A percentile compares a stretch with the other conserved stretches of the same genome.
Evolutionary conservation across 441 rosid species (phyloP).

Genomic region (Brassica hybrid): DNA sequence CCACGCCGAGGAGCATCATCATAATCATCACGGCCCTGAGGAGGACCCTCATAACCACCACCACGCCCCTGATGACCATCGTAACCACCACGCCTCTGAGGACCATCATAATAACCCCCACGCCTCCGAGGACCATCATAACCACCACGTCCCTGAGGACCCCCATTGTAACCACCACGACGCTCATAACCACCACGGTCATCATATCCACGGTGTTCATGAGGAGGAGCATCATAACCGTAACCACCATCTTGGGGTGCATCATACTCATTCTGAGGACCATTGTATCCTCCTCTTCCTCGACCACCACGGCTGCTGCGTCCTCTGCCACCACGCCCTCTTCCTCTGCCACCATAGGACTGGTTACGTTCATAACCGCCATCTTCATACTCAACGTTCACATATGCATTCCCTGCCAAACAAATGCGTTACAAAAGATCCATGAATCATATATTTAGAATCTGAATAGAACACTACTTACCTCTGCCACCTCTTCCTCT

Average conservation of each 20-base stretch:
- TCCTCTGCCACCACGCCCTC: constrained; percentile 57
- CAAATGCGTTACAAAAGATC: background rate
- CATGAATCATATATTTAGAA: no score
- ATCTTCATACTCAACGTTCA: constrained; percentile 46
- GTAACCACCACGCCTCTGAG: background rate
- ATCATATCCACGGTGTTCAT: constrained; percentile 40
- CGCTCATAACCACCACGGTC: constrained; percentile 33
- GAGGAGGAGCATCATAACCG: constrained; percentile 58
- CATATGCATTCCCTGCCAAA: constrained; percentile 47
- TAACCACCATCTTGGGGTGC: constrained; percentile 43
- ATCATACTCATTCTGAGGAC: constrained; percentile 42
- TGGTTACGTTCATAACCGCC: constrained; percentile 48
- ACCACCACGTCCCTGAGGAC: background rate
- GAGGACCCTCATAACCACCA: background rate
- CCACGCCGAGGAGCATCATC: constrained; percentile 51
- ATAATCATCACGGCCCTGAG: constrained; percentile 15
- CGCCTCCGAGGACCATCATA: background rate
- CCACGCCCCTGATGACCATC: background rate
- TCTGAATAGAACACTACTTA: background rate
- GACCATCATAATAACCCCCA: background rate
- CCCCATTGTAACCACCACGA: constrained; percentile 8
- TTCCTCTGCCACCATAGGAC: constrained; percentile 54
- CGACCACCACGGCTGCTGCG: constrained; percentile 46
- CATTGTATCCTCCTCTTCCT: constrained; percentile 49
- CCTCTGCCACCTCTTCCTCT: constrained; percentile 44